Conservation (phyloP, 2,329 filamentous ascomycete species). For the Colletotrichum simmondsii region DNA sequence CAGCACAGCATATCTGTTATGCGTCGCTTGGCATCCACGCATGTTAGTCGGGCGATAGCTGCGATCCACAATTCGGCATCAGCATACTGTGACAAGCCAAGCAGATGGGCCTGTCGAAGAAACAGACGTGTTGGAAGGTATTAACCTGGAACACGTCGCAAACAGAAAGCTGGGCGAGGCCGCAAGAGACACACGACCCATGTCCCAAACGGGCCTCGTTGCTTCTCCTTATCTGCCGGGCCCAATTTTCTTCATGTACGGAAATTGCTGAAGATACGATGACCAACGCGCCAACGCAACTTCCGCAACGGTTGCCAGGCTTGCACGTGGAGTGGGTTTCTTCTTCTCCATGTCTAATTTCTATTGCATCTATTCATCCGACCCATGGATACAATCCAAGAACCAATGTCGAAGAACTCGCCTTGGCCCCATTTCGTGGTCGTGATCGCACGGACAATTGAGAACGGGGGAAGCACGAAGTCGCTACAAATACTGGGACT, state of each 20-base stretch:
- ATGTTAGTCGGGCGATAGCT: not conserved
- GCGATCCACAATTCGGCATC: not conserved
- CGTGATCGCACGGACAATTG: not conserved
- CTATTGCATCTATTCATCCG: too few relatives aligned
- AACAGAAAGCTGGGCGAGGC: not conserved
- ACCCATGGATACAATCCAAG: not conserved
- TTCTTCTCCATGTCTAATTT: not conserved
- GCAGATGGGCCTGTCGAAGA: not conserved
- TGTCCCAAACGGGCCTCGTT: not conserved
- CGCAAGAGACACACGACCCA: not conserved
- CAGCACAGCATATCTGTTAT: not conserved
- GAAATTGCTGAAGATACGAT: not conserved
- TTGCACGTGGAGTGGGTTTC: not conserved
- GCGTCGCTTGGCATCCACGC: not conserved
- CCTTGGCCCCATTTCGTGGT: not conserved
- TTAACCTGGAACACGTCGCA: not conserved
- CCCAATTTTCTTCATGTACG: not conserved
- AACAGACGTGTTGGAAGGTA: not conserved
- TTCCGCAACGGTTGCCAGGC: not conserved
- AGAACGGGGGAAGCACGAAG: not conserved
- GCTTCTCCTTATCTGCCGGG: not conserved
- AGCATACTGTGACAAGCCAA: not conserved
- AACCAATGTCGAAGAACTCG: not conserved
- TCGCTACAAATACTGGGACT: not conserved
- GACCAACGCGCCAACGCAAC: not conserved